Percentiles rank a stretch among this genome's conserved stretches.
Conservation (phyloP, 1,284 basidiomycete species). For the Sanghuangporus weigelae region DNA sequence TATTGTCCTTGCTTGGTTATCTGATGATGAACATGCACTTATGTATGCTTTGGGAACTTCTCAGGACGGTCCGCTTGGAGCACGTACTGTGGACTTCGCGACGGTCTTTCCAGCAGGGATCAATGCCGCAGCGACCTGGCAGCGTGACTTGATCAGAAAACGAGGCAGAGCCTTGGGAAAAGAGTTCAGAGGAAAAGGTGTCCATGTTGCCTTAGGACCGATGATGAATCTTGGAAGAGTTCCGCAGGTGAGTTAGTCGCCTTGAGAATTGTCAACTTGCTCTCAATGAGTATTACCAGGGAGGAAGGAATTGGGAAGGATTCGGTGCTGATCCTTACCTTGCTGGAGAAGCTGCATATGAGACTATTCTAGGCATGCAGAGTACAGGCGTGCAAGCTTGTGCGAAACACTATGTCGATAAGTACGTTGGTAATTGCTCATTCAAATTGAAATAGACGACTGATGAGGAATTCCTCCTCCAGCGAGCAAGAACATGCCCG, state of each 20-base stretch:
- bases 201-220: constrained; percentile 61
- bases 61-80: constrained; percentile 46
- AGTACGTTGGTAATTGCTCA: constrained; percentile 36
- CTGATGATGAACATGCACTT: neutral
- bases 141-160: constrained; percentile 60
- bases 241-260: constrained; percentile 43
- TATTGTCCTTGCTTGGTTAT: neutral
- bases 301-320: constrained; percentile 84
- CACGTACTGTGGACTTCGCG: constrained; percentile 41
- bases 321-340: constrained; percentile 79
- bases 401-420: constrained; percentile 74
- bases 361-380: constrained; percentile 75
- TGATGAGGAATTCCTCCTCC: constrained; percentile 47
- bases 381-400: constrained; percentile 67
- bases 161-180: constrained; percentile 73
- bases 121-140: constrained; percentile 56
- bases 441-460: constrained; percentile 24
- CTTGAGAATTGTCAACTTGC: constrained; percentile 10
- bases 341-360: constrained; percentile 64
- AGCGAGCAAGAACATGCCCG: constrained; percentile 67
- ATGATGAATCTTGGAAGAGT: constrained; percentile 71
- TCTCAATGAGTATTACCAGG: constrained; percentile 20
- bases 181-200: constrained; percentile 74
- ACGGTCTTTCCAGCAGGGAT: constrained; percentile 59
- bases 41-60: constrained; percentile 3